Evolutionary conservation across 2,329 filamentous ascomycete genomes (phyloP).

Genomic region (Xylariaceae sp.): DNA sequence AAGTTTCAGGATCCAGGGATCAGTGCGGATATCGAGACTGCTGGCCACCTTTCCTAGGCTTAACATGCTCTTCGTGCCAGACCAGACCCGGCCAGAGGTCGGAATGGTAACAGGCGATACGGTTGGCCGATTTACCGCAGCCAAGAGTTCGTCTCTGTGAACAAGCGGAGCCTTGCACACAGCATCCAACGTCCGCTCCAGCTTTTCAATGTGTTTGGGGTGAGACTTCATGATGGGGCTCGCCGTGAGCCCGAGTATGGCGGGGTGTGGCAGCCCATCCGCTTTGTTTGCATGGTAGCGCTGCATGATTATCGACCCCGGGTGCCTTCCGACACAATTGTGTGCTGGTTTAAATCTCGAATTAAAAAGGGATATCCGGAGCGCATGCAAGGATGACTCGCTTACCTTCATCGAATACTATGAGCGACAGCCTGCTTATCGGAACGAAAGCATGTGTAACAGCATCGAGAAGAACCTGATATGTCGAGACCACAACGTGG

Average conservation of each 20-base stretch:
- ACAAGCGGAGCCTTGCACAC: slow-evolving; percentile 62
- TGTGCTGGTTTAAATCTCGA: slow-evolving; percentile 55
- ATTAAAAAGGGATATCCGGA: slow-evolving; percentile 6
- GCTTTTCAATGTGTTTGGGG: slow-evolving; percentile 46
- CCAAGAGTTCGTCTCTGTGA: slow-evolving; percentile 65
- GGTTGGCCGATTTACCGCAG: slow-evolving; percentile 60
- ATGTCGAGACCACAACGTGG: slow-evolving; percentile 71
- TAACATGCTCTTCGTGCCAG: slow-evolving; percentile 35
- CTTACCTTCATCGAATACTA: slow-evolving; percentile 80
- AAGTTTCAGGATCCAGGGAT: slow-evolving; percentile 54
- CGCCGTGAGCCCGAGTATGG: slow-evolving; percentile 73
- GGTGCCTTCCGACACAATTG: slow-evolving; percentile 60
- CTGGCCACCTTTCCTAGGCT: slow-evolving; percentile 38
- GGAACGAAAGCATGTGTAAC: slow-evolving; percentile 68
- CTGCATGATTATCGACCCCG: slow-evolving; percentile 65
- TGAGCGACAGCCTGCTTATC: slow-evolving; percentile 56
- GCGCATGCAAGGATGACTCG: not conserved
- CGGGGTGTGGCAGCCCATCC: slow-evolving; percentile 44
- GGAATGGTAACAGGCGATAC: slow-evolving; percentile 33
- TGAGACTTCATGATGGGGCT: slow-evolving; percentile 65
- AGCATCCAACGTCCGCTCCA: slow-evolving; percentile 68
- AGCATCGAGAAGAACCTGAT: slow-evolving; percentile 69
- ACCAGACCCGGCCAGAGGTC: not conserved
- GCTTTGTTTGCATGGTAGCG: slow-evolving; percentile 56
- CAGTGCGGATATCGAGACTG: slow-evolving; percentile 50